Evolutionary conservation across 306 rosid species (phyloP).

Genomic region (Prunus davidiana): DNA sequence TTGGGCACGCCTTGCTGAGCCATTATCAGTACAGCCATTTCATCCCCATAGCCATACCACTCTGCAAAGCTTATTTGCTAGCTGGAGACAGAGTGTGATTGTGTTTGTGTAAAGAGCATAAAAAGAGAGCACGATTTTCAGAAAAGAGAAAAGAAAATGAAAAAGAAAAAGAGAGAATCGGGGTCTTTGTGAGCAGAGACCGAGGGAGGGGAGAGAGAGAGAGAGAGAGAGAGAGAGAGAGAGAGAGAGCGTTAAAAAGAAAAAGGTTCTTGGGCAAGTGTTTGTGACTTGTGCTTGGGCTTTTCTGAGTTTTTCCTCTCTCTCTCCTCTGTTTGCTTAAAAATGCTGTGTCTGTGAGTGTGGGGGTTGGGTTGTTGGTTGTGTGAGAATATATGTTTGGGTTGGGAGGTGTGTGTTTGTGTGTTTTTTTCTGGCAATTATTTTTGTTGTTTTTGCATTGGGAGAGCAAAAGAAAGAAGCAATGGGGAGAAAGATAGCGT

Average conservation of each 20-base stretch:
- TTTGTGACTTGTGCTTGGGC: not conserved
- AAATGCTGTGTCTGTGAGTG: not conserved
- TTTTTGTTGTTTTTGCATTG: conserved; percentile 12
- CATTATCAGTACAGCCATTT: conserved; percentile 57
- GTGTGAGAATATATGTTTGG: conserved; percentile 15
- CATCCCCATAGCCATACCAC: conserved; percentile 30
- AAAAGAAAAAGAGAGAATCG: conserved; percentile 19
- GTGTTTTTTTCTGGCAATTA: conserved; percentile 19
- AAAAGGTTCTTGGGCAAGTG: conserved; percentile 46
- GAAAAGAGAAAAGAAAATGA: conserved; percentile 11
- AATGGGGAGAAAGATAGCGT: not conserved
- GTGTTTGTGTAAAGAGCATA: conserved; percentile 9
- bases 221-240: conserved; percentile 23
- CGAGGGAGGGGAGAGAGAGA: not conserved
- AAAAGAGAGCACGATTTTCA: conserved; percentile 45
- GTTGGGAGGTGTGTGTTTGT: not conserved
- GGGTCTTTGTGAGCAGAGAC: not conserved
- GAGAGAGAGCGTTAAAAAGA: conserved; percentile 42
- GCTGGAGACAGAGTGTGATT: not conserved
- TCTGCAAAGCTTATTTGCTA: conserved; percentile 16
- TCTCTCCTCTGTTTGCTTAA: not conserved
- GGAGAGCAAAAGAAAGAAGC: not conserved
- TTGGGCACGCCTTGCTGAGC: conserved; percentile 51
- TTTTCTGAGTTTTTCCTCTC: not conserved
- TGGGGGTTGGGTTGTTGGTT: conserved; percentile 11